phyloP scores from a whole-genome alignment of 345 rosid species.

The Salix dunnii region DNA sequence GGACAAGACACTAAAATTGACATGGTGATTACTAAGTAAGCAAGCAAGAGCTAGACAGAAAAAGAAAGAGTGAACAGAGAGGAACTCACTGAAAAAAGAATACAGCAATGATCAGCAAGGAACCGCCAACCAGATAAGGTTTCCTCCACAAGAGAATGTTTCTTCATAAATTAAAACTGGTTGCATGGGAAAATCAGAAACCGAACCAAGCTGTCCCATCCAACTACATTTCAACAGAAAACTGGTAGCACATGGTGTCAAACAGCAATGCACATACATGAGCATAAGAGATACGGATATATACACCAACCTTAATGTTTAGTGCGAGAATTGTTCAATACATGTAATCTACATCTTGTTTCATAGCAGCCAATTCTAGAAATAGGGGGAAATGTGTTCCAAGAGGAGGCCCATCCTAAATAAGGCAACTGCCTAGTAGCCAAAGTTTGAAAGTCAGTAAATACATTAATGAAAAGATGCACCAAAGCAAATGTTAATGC shows the following conservation, averaged over 20 bases:
- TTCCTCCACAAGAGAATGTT: background rate
- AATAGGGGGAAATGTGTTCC: conserved; percentile 97
- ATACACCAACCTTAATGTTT: conserved; percentile 64
- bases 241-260: background rate
- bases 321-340: conserved; percentile 73
- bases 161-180: background rate
- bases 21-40: background rate
- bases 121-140: background rate
- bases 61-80: background rate
- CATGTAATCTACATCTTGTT: conserved; percentile 90
- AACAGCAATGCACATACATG: background rate
- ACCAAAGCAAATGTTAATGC: background rate
- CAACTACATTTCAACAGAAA: background rate
- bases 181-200: background rate
- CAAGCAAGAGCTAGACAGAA: background rate
- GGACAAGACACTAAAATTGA: background rate
- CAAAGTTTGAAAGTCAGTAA: background rate
- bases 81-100: background rate
- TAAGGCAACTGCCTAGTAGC: conserved; percentile 10
- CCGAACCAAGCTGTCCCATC: background rate
- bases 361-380: conserved; percentile 97
- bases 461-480: background rate
- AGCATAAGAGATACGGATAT: background rate
- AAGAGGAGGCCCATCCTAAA: conserved; percentile 84
- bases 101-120: too few species aligned